phyloP scores from a whole-genome alignment of 192 early-diverging fungal genomes.

The Spizellomyces sp. region DNA sequence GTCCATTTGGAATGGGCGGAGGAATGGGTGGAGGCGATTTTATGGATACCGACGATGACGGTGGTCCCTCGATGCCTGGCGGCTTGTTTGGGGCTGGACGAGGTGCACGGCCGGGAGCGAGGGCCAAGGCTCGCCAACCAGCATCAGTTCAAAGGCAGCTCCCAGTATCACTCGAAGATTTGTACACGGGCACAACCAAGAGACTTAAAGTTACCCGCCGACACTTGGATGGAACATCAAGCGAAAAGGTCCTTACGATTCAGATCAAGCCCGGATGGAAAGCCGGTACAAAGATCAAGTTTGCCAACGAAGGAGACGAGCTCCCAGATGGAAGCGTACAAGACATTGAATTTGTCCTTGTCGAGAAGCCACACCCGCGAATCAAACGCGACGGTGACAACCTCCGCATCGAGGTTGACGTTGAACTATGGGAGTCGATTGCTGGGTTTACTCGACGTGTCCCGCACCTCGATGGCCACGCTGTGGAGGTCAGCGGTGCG shows the following conservation, averaged over 20 bases:
- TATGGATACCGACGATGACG: constrained; percentile 49
- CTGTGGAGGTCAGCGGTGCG: constrained; percentile 65
- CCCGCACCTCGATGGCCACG: constrained; percentile 75
- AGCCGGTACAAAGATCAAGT: constrained; percentile 95
- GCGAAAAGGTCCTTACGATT: constrained; percentile 85
- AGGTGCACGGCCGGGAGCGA: constrained; percentile 1
- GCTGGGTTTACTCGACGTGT: constrained; percentile 77
- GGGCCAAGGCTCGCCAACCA: constrained; percentile 32
- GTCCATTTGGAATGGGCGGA: constrained; percentile 47
- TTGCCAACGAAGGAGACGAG: constrained; percentile 88
- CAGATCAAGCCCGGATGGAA: constrained; percentile 96
- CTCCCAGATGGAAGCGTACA: constrained; percentile 61
- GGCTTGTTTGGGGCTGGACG: constrained; percentile 44
- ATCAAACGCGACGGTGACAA: constrained; percentile 91
- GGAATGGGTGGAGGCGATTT: constrained; percentile 44
- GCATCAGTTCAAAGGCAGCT: constrained; percentile 64
- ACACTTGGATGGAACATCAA: constrained; percentile 43
- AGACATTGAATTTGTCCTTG: constrained; percentile 93
- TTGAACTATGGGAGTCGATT: constrained; percentile 79
- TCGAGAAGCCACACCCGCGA: constrained; percentile 86
- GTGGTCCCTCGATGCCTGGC: constrained; percentile 39
- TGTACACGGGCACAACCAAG: constrained; percentile 89
- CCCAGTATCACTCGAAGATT: constrained; percentile 84
- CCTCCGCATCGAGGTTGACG: constrained; percentile 57
- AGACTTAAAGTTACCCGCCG: constrained; percentile 89